These are phyloP conservation scores for Globisporangium cystogenes DNA, from an alignment of 352 stramenopile species.

Conservation along the genomic window DNA sequence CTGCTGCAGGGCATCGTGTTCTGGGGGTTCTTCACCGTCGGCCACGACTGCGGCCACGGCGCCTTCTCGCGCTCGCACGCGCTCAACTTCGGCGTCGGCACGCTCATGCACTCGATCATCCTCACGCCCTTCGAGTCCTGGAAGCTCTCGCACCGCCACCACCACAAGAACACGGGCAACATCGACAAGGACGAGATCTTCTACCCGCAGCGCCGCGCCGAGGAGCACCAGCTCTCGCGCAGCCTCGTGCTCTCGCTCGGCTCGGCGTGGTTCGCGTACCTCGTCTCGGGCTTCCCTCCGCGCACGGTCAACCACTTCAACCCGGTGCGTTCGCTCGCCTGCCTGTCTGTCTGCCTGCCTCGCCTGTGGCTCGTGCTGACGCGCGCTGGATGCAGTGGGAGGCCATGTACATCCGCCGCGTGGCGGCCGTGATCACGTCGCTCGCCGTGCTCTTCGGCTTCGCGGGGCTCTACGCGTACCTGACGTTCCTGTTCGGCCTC, in stretches of 20 bases:
- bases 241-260: slow-evolving; percentile 45
- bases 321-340: slow-evolving; percentile 29
- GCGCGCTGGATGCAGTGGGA: slow-evolving; percentile 30
- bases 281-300: slow-evolving; percentile 66
- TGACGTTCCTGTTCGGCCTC: slow-evolving; percentile 41
- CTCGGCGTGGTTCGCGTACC: slow-evolving; percentile 66
- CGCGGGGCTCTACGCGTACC: slow-evolving; percentile 26
- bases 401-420: slow-evolving; percentile 58
- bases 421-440: slow-evolving; percentile 57
- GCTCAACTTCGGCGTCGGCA: slow-evolving; percentile 76
- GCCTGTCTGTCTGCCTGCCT: not conserved
- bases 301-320: slow-evolving; percentile 80
- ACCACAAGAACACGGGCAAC: slow-evolving; percentile 88
- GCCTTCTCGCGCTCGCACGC: slow-evolving; percentile 74
- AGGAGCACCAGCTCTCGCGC: slow-evolving; percentile 43
- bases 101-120: slow-evolving; percentile 75
- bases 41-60: slow-evolving; percentile 75
- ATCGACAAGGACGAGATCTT: slow-evolving; percentile 84
- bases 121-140: slow-evolving; percentile 76
- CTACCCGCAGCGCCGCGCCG: slow-evolving; percentile 62
- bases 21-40: slow-evolving; percentile 82
- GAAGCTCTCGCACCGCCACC: slow-evolving; percentile 77
- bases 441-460: slow-evolving; percentile 39
- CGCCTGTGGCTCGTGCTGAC: not conserved
- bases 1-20: slow-evolving; percentile 74